Conservation (phyloP, 2,329 filamentous ascomycete genomes). For the Neocucurbitaria cava region DNA sequence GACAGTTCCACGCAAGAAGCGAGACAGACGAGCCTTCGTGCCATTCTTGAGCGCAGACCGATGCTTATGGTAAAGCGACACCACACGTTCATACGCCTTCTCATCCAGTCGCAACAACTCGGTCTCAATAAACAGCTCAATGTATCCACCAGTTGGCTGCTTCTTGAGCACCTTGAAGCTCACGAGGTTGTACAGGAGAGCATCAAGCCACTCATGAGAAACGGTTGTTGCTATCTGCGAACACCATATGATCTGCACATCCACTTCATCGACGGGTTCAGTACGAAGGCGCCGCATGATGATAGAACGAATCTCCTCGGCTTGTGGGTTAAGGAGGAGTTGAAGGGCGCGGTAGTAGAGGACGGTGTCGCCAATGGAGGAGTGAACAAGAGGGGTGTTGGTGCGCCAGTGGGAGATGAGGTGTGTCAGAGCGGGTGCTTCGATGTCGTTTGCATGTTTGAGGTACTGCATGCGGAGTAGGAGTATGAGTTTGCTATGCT, state of each 20-base stretch:
- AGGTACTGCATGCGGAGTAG: background rate
- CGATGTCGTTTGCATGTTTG: background rate
- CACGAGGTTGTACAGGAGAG: conserved; percentile 4
- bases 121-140: conserved; percentile 7
- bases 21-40: background rate
- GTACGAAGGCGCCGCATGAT: background rate
- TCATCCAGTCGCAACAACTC: conserved; percentile 1
- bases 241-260: conserved; percentile 10
- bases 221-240: background rate
- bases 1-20: background rate
- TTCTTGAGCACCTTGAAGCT: conserved; percentile 4
- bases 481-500: background rate
- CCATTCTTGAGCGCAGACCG: background rate
- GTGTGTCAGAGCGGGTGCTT: background rate
- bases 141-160: conserved; percentile 5
- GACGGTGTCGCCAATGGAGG: background rate
- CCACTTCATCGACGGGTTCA: conserved; percentile 6
- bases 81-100: background rate
- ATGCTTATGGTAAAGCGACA: background rate
- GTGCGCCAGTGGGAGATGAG: background rate
- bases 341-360: background rate
- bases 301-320: background rate
- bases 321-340: background rate
- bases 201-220: conserved; percentile 1
- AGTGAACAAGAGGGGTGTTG: background rate